Percentiles rank a stretch among this genome's conserved stretches.
These are phyloP conservation scores for Mucor sp. DNA, from an alignment of 371 early-diverging fungal genomes.

Conservation along the genomic window DNA sequence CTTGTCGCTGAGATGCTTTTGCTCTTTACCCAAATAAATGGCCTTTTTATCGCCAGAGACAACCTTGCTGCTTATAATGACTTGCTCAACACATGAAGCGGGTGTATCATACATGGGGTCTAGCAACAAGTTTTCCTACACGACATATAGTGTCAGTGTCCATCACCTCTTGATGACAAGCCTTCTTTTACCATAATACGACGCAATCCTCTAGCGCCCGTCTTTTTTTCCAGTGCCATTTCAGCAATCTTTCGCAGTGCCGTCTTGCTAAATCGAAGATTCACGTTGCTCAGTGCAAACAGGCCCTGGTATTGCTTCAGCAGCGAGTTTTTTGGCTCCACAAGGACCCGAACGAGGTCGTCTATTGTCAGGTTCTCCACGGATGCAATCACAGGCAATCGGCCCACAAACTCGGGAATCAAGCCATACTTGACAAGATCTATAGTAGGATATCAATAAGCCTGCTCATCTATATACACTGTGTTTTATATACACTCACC, in stretches of 20 bases:
- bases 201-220: conserved; percentile 88
- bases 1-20: conserved; percentile 38
- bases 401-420: conserved; percentile 90
- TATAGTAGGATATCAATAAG: too few species aligned
- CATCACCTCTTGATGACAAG: not conserved
- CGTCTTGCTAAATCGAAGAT: conserved; percentile 68
- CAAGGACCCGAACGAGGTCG: conserved; percentile 76
- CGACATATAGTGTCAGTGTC: not conserved
- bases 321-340: conserved; percentile 84
- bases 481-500: conserved; percentile 28
- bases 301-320: conserved; percentile 82
- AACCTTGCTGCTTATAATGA: conserved; percentile 71
- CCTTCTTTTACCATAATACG: conserved; percentile 69
- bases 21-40: conserved; percentile 63
- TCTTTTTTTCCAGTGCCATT: conserved; percentile 77
- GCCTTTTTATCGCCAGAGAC: conserved; percentile 61
- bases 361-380: conserved; percentile 70
- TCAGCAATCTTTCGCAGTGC: conserved; percentile 75
- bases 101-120: conserved; percentile 85
- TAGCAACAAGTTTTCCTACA: conserved; percentile 63
- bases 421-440: conserved; percentile 88
- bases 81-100: conserved; percentile 67
- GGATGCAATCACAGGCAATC: conserved; percentile 81
- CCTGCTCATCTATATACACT: too few species aligned
- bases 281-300: conserved; percentile 64